Evolutionary conservation across 164 flowering plant genomes (phyloP), one percentile per base, ranked within the genome.

Genomic region (Vitis labrusca): DNA sequence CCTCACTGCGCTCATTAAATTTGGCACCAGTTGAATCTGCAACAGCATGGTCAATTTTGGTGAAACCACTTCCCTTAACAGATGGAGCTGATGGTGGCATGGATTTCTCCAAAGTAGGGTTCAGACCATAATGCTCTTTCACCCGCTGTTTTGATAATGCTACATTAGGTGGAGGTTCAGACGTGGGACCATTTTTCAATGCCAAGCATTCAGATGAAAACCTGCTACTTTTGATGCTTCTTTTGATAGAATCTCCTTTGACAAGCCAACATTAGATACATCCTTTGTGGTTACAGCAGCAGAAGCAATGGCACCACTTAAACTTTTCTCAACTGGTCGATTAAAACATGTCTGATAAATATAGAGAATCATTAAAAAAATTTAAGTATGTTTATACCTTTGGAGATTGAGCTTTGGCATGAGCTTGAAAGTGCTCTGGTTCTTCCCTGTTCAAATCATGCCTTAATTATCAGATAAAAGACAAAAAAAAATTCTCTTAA

Each of bases 401-500:
- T 14, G 98, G 97, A 12, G 82, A 74, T 77, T 93, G 98, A 63
- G 32, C 82, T 59, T 84, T 60, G 2, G 95, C 88, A 60, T 90
- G 93, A 52, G 19, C 1, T 17, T 17, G 19, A 17, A 17, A 17
- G 1, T 17, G 19, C 19, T 17, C 19, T 17, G 19, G 19, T 17
- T 17, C 1, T 17, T 17, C 19, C 19, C 19, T 17, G 19, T 17
- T 17, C 19, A 17, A 17, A 17, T 1, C 19, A 17, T 17, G 19
- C 1, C 1, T 17, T 17, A 17, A 17, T 1, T 17, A 17, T 17
- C 19, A 17, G 19, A 17, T 17, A 17, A 17, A 17, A 17, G 19
- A 1, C 19, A 17, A 17, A 17, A 17, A 17, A 17, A 0, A 17
- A 1, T 17, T 17, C 19, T 17, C 19, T 17, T 17, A 17, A 17